phyloP scores from a whole-genome alignment of 371 early-diverging fungal species.

The Mucor racemosus region DNA sequence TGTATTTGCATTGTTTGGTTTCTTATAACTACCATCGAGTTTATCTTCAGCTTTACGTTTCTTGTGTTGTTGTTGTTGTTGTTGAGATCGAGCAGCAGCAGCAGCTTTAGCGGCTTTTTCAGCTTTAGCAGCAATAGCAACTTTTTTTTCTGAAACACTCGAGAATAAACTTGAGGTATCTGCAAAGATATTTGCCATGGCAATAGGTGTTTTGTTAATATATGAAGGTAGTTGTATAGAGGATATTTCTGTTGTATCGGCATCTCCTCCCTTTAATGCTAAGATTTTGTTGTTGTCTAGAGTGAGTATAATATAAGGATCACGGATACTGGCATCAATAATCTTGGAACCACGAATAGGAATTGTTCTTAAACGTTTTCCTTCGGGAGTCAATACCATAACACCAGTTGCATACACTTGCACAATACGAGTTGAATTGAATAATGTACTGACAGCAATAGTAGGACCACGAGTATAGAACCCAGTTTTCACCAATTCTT shows the following conservation, averaged over 20 bases:
- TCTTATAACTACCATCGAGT: constrained; percentile 7
- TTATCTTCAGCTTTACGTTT: constrained; percentile 38
- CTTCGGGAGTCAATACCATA: constrained; percentile 68
- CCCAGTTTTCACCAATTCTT: constrained; percentile 75
- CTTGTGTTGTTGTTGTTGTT: constrained; percentile 28
- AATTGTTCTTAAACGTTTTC: constrained; percentile 61
- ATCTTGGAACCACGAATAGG: constrained; percentile 68
- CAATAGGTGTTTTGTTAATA: constrained; percentile 51
- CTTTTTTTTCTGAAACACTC: constrained; percentile 38
- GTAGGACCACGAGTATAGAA: constrained; percentile 84
- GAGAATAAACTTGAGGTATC: constrained; percentile 61
- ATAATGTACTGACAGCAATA: constrained; percentile 69
- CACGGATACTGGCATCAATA: constrained; percentile 76
- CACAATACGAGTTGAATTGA: constrained; percentile 69
- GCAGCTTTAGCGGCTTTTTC: not conserved
- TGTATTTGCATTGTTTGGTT: constrained; percentile 18
- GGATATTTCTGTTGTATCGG: constrained; percentile 51
- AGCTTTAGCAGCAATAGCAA: constrained; percentile 3
- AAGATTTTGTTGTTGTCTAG: constrained; percentile 66
- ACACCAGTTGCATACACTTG: constrained; percentile 84
- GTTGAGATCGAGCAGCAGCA: not conserved
- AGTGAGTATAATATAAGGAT: constrained; percentile 82
- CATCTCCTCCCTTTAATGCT: constrained; percentile 66
- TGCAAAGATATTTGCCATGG: constrained; percentile 62
- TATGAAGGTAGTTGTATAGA: constrained; percentile 38